Base-by-base conservation (phyloP, 2,329 filamentous ascomycete genomes). In the Pseudocercospora eumusae region DNA sequence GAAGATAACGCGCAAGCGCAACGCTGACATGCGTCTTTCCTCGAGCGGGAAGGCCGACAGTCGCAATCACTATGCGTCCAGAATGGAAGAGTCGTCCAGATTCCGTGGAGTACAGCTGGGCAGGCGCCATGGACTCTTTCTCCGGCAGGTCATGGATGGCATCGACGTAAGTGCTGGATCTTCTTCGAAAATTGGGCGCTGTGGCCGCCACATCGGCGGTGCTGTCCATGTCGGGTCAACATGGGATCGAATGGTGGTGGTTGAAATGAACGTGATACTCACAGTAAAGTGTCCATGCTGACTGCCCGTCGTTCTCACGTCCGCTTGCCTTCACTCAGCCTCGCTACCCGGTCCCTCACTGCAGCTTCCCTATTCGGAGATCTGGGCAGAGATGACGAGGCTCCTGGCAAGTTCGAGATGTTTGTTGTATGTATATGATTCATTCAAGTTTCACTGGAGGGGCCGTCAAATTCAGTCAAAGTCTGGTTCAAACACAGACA, bases 1-100 rank as follows among this genome's bases (percentile, higher is more conserved):
- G 87, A 49, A 99, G 83, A 79, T 99, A 99, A 50, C 95, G 88
- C 52, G 93, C 92, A 73, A 99, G 84, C 6, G 95, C 96, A 57
- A 99, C 95, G 61, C 93, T 97, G 57, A 96, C 96, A 73, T 99
- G 95, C 84, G 95, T 99, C 80, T 99, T 99, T 64, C 95, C 95
- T 72, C 95, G 88, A 42, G 95, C 95, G 45, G 95, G 95, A 28
- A 97, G 85, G 23, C 95, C 95, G 68, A 98, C 95, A 75, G 96
- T 97, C 67, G 95, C 93, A 71, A 99, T 98, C 53, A 93, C 93
- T 75, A 99, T 99, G 61, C 93, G 88, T 53, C 95, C 95, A 21
- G 95, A 97, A 77, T 99, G 95, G 76, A 99, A 99, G 28, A 99
- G 86, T 45, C 95, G 87, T 54, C 95, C 95, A 53, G 93, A 98